Percentiles rank a stretch among this genome's conserved stretches.
phyloP scores from a whole-genome alignment of 139 green algal genomes.

The Auxenochlorella pyrenoidosa region DNA sequence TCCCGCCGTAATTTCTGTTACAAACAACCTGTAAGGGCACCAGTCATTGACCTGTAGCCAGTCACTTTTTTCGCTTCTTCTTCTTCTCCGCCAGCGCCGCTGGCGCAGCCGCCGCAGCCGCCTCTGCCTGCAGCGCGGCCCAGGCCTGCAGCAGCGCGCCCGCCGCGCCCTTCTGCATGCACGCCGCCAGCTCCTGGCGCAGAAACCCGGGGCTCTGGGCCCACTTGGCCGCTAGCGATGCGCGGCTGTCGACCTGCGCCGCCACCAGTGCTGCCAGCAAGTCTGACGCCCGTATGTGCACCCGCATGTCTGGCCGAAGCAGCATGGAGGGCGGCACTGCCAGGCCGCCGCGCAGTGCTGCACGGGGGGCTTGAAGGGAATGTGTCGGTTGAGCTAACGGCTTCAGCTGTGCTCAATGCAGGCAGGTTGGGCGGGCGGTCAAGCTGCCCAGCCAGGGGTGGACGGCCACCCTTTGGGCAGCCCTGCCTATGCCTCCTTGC shows the following conservation, averaged over 20 bases:
- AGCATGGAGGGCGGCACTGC: slow-evolving; percentile 57
- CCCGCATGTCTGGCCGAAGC: slow-evolving; percentile 59
- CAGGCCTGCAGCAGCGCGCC: slow-evolving; percentile 60
- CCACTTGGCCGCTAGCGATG: slow-evolving; percentile 59
- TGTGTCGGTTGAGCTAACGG: no score
- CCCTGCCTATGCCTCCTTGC: no score
- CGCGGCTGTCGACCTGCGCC: slow-evolving; percentile 49
- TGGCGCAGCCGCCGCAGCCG: background rate
- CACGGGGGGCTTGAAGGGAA: background rate
- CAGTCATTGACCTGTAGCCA: no score
- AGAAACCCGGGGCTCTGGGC: slow-evolving; percentile 49
- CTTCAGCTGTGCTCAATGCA: background rate
- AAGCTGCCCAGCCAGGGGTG: background rate
- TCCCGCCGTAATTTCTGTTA: no score
- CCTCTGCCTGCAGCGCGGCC: slow-evolving; percentile 41
- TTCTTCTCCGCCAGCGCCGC: background rate
- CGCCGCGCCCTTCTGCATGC: slow-evolving; percentile 57
- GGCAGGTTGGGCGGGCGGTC: background rate
- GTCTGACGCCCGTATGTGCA: slow-evolving; percentile 64
- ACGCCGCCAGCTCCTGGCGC: slow-evolving; percentile 64
- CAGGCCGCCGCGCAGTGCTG: slow-evolving; percentile 48
- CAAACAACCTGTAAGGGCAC: no score
- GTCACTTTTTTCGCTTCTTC: background rate
- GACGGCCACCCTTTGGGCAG: background rate
- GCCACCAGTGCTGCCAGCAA: slow-evolving; percentile 62